Base-by-base conservation (phyloP, 768 basidiomycete genomes). In the Suillus lakei region DNA sequence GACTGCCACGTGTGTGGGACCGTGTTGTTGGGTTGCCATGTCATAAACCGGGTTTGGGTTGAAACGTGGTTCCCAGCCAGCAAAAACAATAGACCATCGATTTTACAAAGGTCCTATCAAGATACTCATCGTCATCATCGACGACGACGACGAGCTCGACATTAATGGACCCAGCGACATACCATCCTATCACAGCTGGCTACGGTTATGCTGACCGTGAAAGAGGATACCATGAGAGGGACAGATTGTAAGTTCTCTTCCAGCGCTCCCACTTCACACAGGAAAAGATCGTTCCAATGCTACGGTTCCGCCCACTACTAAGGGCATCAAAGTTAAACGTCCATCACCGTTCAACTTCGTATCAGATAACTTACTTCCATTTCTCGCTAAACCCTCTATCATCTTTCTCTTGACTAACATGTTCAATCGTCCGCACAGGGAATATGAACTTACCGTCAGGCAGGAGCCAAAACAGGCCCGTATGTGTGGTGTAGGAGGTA, bases 401-500 rank as follows among this genome's bases (percentile, higher is more conserved):
- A 28, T 43, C 36, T 48, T 63, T 30, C 43, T 38, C 32, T 18
- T 26, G 12, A 64, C 34, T n/a, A 43, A 55, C 65, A 60, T 48
- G 62, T 59, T 46, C 8, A n/a, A 34, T 50, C 67, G n/a, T 12
- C 38, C 39, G 23, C 30, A 18, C 78, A 95, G 95, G 75, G 87
- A 91, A 65, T 96, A 96, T 76, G 89, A 95, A 64, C 87, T 97
- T 70, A 87, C 84, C 39, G 90, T 97, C 64, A 84, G 95, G 59
- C 95, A 97, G 75, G 92, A 97, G 77, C 95, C 95, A 3, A 94
- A 95, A 77, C 94, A 96, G 78, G 91, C 92, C 6, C 83, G 92
- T 64, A 95, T 94, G 93, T 95, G 93, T 69, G 92, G 93, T 62
- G 91, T 95, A 12, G 92, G 95, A 50, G 92, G 93, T 69, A 88